These are phyloP conservation scores for Cardamine resedifolia DNA, from an alignment of 345 rosid species.

Conservation along the genomic window DNA sequence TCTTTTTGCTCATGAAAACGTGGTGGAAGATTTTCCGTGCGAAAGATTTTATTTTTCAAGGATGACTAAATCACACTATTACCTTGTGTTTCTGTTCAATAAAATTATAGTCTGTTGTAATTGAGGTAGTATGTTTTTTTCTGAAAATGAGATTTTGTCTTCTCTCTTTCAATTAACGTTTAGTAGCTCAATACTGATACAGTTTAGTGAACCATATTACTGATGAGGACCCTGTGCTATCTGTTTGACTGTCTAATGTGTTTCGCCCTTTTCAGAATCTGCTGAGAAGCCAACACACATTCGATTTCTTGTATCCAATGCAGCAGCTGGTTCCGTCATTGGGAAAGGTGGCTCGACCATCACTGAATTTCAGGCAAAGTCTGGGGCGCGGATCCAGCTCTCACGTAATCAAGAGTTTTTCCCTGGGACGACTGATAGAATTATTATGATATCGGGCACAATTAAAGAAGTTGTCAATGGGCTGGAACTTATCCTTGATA, in stretches of 20 bases:
- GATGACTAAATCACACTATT: constrained; percentile 5
- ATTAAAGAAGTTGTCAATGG: constrained; percentile 78
- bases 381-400: constrained; percentile 93
- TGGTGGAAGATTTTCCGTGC: not conserved
- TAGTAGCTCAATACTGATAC: not conserved
- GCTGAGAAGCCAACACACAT: constrained; percentile 75
- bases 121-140: not conserved
- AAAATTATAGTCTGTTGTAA: not conserved
- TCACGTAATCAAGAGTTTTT: constrained; percentile 93
- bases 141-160: not conserved
- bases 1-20: not conserved
- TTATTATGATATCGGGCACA: constrained; percentile 80
- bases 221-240: not conserved
- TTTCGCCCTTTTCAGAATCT: constrained; percentile 46
- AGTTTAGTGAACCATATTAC: not conserved
- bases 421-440: constrained; percentile 94
- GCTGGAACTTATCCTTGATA: constrained; percentile 78
- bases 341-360: constrained; percentile 99
- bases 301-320: constrained; percentile 94
- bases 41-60: not conserved
- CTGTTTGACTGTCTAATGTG: constrained; percentile 1
- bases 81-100: not conserved
- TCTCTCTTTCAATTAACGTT: not conserved
- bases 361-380: constrained; percentile 90
- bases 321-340: constrained; percentile 97